Conservation (phyloP, 139 green algal genomes). For the Chara braunii region DNA sequence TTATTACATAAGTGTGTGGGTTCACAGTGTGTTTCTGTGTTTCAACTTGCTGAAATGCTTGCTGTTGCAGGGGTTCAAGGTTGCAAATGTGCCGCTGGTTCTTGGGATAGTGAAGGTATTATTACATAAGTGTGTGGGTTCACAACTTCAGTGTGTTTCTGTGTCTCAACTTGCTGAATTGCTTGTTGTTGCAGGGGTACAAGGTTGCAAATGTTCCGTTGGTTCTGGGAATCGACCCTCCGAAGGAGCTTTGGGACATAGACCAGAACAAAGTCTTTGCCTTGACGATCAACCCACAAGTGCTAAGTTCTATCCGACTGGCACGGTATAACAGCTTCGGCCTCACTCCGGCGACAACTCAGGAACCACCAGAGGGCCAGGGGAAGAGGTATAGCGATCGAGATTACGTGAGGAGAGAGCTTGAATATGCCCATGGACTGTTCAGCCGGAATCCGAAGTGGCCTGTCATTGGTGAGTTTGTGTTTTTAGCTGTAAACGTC, state of each 20-base stretch:
- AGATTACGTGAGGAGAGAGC: slow-evolving; percentile 10
- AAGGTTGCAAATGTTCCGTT: slow-evolving; percentile 60
- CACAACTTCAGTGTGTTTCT: no score
- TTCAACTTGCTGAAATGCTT: no score
- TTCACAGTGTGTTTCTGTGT: no score
- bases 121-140: no score
- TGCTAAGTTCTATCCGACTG: slow-evolving; percentile 45
- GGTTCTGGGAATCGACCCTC: slow-evolving; percentile 39
- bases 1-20: no score
- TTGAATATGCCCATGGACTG: slow-evolving; percentile 4
- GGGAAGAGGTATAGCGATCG: neutral
- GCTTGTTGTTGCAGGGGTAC: slow-evolving; percentile 48
- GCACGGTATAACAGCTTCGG: slow-evolving; percentile 13
- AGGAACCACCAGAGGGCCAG: neutral
- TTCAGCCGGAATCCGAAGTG: slow-evolving; percentile 10
- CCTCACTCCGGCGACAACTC: neutral
- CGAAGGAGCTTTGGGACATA: slow-evolving; percentile 41
- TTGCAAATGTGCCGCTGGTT: no score
- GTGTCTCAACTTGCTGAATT: slow-evolving; percentile 41
- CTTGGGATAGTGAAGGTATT: no score
- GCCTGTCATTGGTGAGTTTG: slow-evolving; percentile 24
- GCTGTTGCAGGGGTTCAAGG: no score
- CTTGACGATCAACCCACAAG: slow-evolving; percentile 49
- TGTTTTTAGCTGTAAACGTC: no score
- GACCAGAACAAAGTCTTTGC: slow-evolving; percentile 47